Base-by-base conservation (phyloP, 2,329 filamentous ascomycete species). In the Ophiocordyceps camponoti-saundersi region DNA sequence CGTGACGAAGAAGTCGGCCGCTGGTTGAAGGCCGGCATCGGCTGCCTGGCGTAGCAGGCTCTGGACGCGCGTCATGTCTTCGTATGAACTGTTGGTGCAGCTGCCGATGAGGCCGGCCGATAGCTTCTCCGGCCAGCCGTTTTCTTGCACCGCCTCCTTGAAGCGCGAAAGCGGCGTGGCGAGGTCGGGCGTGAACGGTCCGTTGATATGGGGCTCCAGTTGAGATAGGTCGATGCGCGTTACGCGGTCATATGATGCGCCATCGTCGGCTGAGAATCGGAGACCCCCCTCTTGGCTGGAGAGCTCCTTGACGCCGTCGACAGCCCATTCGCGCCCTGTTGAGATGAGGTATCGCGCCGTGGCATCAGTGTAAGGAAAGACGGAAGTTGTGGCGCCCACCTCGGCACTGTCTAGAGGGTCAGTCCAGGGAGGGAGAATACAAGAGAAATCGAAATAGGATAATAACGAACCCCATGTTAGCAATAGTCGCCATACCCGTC, bases 41-140 rank as follows among this genome's bases (percentile, higher is more conserved):
- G 81, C 75, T 11, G 92, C 92, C 64, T 95, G 89, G 64, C 90
- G 89, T 49, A 96, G 86, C 48, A 98, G 77, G 59, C 88, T 80
- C 66, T 95, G 90, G 15, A 89, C 86, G 51, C 90, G 82, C 34
- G 89, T 93, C 92, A 98, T 98, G 62, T 98, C 92, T 66, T 95
- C 84, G 64, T 96, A 98, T 2, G 92, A 96, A 63, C 86, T 94
- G 74, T 98, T 98, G 45, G 92, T 98, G 72, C 92, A 98, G 68
- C 88, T 95, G 50, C 92, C 92, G 60, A 98, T 98, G 47, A 98
- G 75, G 46, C 89, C 89, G 23, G 92, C 90, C 13, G 88, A 92
- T 51, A 98, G 82, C 52, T 82, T 87, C 60, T 85, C 77, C 2
- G 92, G 92, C 92, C 92, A 98, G 45, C 83, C 70, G 64, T 95